Evolutionary conservation across 371 early-diverging fungal genomes (phyloP).

Genomic region (Lichtheimia ornata): DNA sequence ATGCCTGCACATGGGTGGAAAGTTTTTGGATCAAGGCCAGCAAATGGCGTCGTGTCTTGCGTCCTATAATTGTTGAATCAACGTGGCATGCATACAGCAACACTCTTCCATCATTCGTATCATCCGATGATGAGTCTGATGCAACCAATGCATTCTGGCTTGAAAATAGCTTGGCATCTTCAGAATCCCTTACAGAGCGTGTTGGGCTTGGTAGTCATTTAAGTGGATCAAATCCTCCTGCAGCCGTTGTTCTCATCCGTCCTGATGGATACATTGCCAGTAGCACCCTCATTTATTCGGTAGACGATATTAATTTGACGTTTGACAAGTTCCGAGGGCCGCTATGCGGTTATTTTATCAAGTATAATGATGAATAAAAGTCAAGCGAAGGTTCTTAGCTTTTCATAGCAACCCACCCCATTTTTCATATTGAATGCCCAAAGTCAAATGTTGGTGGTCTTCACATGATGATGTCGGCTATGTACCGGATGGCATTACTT

Average conservation of each 20-base stretch:
- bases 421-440: no score
- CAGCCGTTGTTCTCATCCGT: constrained; percentile 12
- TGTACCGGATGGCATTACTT: no score
- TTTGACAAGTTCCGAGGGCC: neutral
- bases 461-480: no score
- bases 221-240: constrained; percentile 8
- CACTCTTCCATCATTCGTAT: neutral
- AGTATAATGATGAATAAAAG: no score
- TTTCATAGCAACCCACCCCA: no score
- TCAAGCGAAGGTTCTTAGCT: no score
- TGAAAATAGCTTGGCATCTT: neutral
- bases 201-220: constrained; percentile 6
- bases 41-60: neutral
- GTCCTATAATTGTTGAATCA: neutral
- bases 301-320: constrained; percentile 5
- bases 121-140: neutral
- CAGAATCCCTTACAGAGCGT: constrained; percentile 1
- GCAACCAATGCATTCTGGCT: constrained; percentile 11
- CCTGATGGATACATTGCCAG: constrained; percentile 16
- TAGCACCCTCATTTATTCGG: constrained; percentile 3
- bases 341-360: no score
- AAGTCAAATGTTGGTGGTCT: no score
- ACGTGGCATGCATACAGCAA: neutral
- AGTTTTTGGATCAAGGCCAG: constrained; percentile 11
- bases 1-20: constrained; percentile 5